Evolutionary conservation across 2,329 filamentous ascomycete genomes (phyloP).

Genomic region (Epichloe typhina): DNA sequence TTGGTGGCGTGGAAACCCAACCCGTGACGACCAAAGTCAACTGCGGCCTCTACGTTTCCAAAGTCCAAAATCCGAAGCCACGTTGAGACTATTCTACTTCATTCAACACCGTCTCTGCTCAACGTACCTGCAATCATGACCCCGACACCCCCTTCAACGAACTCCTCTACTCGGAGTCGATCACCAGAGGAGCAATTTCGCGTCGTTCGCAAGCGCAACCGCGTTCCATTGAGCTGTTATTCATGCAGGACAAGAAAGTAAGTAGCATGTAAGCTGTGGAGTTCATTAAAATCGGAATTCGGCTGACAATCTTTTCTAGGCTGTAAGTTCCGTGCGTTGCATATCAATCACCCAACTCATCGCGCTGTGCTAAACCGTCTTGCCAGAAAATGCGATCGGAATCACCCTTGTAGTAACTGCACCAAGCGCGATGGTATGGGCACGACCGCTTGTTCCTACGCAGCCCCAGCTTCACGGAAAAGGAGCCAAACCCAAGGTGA

Average conservation of each 20-base stretch:
- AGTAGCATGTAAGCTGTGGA: neutral
- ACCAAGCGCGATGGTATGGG: slow-evolving; percentile 79
- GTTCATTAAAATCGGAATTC: too few relatives aligned
- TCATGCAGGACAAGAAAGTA: slow-evolving; percentile 88
- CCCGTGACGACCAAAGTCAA: neutral
- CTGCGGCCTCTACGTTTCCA: neutral
- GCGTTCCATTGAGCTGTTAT: slow-evolving; percentile 81
- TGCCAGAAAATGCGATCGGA: slow-evolving; percentile 78
- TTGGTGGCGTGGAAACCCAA: neutral
- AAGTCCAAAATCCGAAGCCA: neutral
- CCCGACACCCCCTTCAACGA: slow-evolving; percentile 69
- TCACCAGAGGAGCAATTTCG: slow-evolving; percentile 80
- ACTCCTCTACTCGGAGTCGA: slow-evolving; percentile 60
- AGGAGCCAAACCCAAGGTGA: slow-evolving; percentile 54
- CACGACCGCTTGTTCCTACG: slow-evolving; percentile 73
- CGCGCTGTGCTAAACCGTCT: neutral
- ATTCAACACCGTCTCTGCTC: neutral
- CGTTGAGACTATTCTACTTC: neutral
- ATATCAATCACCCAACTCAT: neutral
- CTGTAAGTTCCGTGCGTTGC: slow-evolving; percentile 15
- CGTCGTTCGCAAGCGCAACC: slow-evolving; percentile 82
- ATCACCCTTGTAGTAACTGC: slow-evolving; percentile 86
- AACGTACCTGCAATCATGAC: slow-evolving; percentile 37
- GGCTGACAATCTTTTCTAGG: slow-evolving; percentile 19
- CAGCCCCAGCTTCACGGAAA: slow-evolving; percentile 54